Conservation (phyloP, 441 rosid species). For the Omphalea diandra region DNA sequence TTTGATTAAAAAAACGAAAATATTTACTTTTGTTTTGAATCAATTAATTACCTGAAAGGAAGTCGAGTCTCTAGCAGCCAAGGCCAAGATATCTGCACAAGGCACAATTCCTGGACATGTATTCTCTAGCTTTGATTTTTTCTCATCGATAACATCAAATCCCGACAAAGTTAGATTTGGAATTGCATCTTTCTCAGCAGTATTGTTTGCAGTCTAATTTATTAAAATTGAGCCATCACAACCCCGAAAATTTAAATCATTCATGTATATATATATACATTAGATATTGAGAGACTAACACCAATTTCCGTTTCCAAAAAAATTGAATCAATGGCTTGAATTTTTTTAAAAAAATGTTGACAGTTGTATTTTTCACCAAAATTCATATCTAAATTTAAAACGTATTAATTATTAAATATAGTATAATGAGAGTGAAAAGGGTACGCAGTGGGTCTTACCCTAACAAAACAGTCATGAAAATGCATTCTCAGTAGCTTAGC, state of each 20-base stretch:
- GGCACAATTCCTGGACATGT: slow-evolving; percentile 51
- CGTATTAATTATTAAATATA: too few relatives aligned
- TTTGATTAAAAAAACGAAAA: too few relatives aligned
- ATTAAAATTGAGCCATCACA: slow-evolving; percentile 63
- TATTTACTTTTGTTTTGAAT: too few relatives aligned
- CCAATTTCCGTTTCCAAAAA: too few relatives aligned
- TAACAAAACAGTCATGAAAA: slow-evolving; percentile 40
- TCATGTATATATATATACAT: too few relatives aligned
- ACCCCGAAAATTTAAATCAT: too few relatives aligned
- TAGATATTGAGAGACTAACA: too few relatives aligned
- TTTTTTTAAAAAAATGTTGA: too few relatives aligned
- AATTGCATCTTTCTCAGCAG: slow-evolving; percentile 49
- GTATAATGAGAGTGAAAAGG: too few relatives aligned
- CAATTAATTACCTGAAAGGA: slow-evolving; percentile 30
- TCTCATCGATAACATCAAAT: slow-evolving; percentile 53
- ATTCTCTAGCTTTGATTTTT: slow-evolving; percentile 44
- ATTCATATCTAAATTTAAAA: too few relatives aligned
- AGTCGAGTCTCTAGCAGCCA: slow-evolving; percentile 41
- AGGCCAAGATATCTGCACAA: slow-evolving; percentile 61
- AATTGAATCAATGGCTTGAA: too few relatives aligned
- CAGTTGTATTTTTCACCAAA: too few relatives aligned
- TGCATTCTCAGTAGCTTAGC: slow-evolving; percentile 39
- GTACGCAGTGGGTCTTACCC: slow-evolving; percentile 24
- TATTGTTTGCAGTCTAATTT: background rate
- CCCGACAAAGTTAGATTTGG: slow-evolving; percentile 49